A percentile compares a stretch with the other conserved stretches of the same genome.
Conservation (phyloP, 2,329 filamentous ascomycete species). For the Verticillium alfalfae region DNA sequence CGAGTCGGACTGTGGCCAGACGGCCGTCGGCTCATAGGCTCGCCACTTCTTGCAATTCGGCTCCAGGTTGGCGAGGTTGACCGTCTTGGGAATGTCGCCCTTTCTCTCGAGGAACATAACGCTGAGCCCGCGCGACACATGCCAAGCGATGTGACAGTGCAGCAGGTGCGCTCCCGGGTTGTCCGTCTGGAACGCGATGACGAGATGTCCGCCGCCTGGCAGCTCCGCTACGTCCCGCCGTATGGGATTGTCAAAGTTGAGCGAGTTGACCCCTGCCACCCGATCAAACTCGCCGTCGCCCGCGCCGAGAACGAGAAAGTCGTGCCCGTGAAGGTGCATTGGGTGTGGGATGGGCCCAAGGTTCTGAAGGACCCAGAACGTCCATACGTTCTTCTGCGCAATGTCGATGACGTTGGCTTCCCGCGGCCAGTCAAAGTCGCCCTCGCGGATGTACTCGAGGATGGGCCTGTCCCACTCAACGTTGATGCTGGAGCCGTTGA, state of each 20-base stretch:
- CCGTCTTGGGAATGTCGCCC: conserved; percentile 8
- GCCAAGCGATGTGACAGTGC: conserved; percentile 46
- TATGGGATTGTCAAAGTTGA: conserved; percentile 33
- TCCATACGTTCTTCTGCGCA: conserved; percentile 16
- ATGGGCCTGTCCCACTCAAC: conserved; percentile 33
- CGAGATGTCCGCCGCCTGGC: conserved; percentile 34
- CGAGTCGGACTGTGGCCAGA: conserved; percentile 12
- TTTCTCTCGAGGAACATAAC: conserved; percentile 43
- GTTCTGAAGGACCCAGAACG: conserved; percentile 24
- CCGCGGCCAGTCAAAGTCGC: conserved; percentile 10
- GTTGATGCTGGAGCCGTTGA: conserved; percentile 23
- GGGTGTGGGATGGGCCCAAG: conserved; percentile 28
- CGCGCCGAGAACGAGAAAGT: conserved; percentile 23
- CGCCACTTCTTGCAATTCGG: conserved; percentile 13
- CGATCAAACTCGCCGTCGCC: conserved; percentile 11
- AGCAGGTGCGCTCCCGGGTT: conserved; percentile 44
- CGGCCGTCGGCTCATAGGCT: conserved; percentile 7
- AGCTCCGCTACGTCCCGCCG: conserved; percentile 40
- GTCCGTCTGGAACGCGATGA: conserved; percentile 40
- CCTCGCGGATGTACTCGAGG: conserved; percentile 19
- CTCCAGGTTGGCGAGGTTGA: conserved; percentile 8
- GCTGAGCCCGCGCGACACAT: conserved; percentile 40
- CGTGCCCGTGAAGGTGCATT: conserved; percentile 44
- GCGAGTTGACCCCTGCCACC: conserved; percentile 16
- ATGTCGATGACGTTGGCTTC: conserved; percentile 14